Evolutionary conservation across 306 rosid species (phyloP).

Genomic region (Malus sieversii): DNA sequence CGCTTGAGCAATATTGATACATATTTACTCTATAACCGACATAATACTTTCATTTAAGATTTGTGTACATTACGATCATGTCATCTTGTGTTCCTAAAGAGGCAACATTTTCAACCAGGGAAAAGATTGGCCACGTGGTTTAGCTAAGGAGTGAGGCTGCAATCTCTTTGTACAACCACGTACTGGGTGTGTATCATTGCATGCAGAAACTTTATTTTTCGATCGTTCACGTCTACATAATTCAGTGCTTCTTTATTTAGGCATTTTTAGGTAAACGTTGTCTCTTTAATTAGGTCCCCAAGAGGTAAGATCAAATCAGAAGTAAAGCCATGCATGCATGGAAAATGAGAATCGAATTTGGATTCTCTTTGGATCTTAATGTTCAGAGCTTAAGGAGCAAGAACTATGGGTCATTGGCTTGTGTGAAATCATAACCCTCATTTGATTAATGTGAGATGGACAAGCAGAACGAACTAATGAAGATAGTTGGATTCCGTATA

Average conservation of each 20-base stretch:
- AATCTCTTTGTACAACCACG: not conserved
- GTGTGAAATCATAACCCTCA: too few species aligned
- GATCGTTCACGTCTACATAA: not conserved
- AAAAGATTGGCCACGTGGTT: constrained; percentile 1
- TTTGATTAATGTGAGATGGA: too few species aligned
- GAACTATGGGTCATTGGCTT: too few species aligned
- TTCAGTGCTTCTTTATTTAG: not conserved
- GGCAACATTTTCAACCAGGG: not conserved
- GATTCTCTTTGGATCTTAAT: too few species aligned
- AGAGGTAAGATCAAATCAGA: not conserved
- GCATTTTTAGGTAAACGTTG: not conserved
- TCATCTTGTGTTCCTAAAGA: not conserved
- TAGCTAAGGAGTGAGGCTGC: constrained; percentile 17
- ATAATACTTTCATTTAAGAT: not conserved
- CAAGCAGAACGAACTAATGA: too few species aligned
- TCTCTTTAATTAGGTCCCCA: not conserved
- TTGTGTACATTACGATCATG: not conserved
- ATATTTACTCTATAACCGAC: not conserved
- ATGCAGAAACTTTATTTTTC: not conserved
- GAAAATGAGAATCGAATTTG: not conserved
- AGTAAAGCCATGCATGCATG: not conserved
- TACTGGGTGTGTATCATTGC: not conserved
- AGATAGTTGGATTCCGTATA: too few species aligned
- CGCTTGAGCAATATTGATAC: not conserved
- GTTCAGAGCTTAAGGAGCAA: too few species aligned